Conservation (phyloP, 1,139 yeast genomes). For the Protomyces pachydermus region DNA sequence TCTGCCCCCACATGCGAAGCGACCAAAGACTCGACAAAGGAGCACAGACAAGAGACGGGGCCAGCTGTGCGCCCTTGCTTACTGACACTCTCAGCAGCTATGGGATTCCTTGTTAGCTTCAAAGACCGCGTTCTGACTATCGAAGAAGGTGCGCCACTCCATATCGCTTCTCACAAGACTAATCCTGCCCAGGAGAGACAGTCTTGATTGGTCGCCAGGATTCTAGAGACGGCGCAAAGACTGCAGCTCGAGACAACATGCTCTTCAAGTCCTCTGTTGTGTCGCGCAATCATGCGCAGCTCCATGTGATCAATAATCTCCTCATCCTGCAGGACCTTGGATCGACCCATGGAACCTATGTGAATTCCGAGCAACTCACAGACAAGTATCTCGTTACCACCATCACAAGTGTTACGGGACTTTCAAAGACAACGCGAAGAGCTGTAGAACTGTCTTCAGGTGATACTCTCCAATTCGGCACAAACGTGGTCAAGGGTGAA, state of each 20-base stretch:
- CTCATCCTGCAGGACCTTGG: not conserved
- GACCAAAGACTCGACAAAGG: not conserved
- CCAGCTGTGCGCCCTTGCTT: too few relatives aligned
- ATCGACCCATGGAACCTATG: not conserved
- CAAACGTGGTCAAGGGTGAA: not conserved
- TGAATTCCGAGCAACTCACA: not conserved
- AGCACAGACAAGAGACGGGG: not conserved
- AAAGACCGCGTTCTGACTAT: not conserved
- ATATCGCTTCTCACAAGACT: not conserved
- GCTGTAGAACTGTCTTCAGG: not conserved
- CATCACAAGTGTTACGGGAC: too few relatives aligned
- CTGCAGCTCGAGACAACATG: not conserved
- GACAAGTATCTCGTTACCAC: not conserved
- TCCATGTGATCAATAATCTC: not conserved
- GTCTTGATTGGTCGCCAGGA: not conserved
- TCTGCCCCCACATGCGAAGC: not conserved
- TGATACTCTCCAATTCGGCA: not conserved
- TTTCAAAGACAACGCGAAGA: not conserved
- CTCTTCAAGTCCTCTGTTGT: not conserved
- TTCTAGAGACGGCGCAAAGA: not conserved
- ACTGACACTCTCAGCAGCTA: not conserved
- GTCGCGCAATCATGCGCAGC: not conserved
- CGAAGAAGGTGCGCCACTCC: not conserved
- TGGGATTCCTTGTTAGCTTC: not conserved
- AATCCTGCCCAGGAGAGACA: not conserved